Evolutionary conservation across 495 filamentous ascomycete genomes (phyloP).

Genomic region (Venustampulla echinocandica): DNA sequence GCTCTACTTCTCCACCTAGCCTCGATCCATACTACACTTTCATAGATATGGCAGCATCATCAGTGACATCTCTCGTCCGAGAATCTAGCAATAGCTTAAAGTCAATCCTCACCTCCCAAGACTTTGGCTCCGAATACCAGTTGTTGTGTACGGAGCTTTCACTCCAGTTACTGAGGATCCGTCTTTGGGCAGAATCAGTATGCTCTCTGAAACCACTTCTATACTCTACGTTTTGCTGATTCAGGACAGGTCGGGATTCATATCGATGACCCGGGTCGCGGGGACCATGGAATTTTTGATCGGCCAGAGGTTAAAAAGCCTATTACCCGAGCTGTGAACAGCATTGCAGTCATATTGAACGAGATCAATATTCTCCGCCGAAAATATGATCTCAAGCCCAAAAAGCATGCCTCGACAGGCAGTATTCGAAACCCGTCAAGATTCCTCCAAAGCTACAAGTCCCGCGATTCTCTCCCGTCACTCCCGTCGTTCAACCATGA

Average conservation of each 20-base stretch:
- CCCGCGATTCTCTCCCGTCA: not conserved
- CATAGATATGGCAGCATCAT: no score
- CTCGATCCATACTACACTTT: no score
- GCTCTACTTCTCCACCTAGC: no score
- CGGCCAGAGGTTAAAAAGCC: constrained; percentile 5
- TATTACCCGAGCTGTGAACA: constrained; percentile 8
- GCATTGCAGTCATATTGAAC: constrained; percentile 9
- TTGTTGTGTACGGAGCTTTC: constrained; percentile 17
- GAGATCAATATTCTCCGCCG: constrained; percentile 16
- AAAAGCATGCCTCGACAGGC: not conserved
- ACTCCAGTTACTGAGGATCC: constrained; percentile 14
- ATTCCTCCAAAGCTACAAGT: no score
- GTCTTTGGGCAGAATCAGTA: constrained; percentile 19
- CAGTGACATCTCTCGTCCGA: constrained; percentile 9
- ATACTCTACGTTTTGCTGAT: not conserved
- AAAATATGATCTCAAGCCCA: constrained; percentile 13
- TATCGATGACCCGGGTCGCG: constrained; percentile 2
- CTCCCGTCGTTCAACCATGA: constrained; percentile 3
- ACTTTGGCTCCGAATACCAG: constrained; percentile 18
- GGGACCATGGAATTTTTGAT: constrained; percentile 2
- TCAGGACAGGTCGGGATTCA: constrained; percentile 3
- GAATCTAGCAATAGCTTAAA: constrained; percentile 12
- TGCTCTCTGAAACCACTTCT: not conserved
- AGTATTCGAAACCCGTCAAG: not conserved
- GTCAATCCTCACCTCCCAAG: constrained; percentile 11